Base-by-base conservation (phyloP, 2,329 filamentous ascomycete species). In the Pestalotiopsis sp. region DNA sequence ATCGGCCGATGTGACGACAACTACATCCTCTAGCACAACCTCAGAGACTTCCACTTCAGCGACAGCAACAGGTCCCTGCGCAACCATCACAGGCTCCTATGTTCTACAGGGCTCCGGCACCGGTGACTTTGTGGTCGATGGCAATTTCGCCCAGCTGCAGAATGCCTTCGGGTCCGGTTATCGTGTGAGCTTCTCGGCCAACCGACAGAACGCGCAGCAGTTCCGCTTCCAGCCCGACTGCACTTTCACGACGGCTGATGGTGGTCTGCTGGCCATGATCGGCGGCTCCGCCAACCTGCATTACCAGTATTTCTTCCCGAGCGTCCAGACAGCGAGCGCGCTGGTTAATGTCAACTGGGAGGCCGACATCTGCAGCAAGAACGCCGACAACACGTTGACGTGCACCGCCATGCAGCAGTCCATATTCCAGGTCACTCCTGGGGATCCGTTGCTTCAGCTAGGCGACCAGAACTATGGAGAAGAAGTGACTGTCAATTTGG, bases 231-330 rank as follows among this genome's bases (percentile, higher is more conserved):
- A 62, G 9, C 13, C 31, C 36, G 59, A 62, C 36, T 62, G 59
- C 31, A 38, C 59, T 6, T 39, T 62, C 23, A 17, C 5, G 12
- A 62, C 36, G 9, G 25, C 31, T 1, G 59, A 62, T 4, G 59
- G 59, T 11, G n/a, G 59, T 3, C 36, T 62, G 12, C 27, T 62
- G 23, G 59, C 59, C 36, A 62, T 62, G 59, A n/a, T 62, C n/a
- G 59, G 59, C 12, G 31, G 31, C 59, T 20, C 2, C 6, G 17
- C 36, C 27, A 38, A 38, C 27, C 59, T 36, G 27, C 59, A 62
- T 11, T 62, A 41, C 59, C 59, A 62, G 36, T 62, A 62, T 13
- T 62, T 62, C 59, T 62, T 62, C n/a, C 59, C 59, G 17, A 62
- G 59, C 59, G n/a, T 62, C 14, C 14, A 62, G 59, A 36, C 14